Percentiles rank a stretch among this genome's conserved stretches.
phyloP scores from a whole-genome alignment of 2,329 filamentous ascomycete genomes.

The Pseudogymnoascus sp. region DNA sequence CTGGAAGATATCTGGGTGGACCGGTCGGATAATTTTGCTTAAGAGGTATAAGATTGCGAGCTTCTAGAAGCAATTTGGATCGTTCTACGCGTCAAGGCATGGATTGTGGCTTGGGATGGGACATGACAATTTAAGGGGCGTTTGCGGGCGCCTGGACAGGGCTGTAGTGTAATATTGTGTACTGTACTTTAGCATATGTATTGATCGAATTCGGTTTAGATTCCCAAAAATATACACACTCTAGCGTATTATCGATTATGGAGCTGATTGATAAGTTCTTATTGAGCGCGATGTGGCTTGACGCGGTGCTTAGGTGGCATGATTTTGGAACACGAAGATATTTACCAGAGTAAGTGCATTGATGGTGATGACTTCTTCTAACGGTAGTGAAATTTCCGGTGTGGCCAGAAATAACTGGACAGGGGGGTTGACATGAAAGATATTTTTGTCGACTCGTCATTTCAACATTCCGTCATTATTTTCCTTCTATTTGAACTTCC shows the following conservation, averaged over 20 bases:
- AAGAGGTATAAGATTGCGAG: slow-evolving; percentile 27
- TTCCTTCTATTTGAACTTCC: not conserved
- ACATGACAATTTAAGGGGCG: slow-evolving; percentile 9
- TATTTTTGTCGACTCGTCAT: slow-evolving; percentile 1
- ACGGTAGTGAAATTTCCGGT: slow-evolving; percentile 5
- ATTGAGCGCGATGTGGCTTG: not conserved
- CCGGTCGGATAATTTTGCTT: slow-evolving; percentile 86
- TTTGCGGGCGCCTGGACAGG: slow-evolving; percentile 5
- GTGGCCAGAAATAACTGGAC: not conserved
- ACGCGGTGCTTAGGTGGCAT: not conserved
- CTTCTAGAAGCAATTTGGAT: slow-evolving; percentile 2
- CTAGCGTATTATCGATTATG: slow-evolving; percentile 1
- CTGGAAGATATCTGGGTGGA: slow-evolving; percentile 96
- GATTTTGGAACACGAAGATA: not conserved
- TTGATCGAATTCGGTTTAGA: slow-evolving; percentile 6
- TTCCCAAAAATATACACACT: slow-evolving; percentile 3
- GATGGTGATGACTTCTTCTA: not conserved
- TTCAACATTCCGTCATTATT: not conserved
- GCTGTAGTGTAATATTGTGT: slow-evolving; percentile 10
- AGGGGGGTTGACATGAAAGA: not conserved
- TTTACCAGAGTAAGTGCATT: not conserved
- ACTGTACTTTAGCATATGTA: slow-evolving; percentile 12
- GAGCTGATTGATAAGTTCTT: not conserved
- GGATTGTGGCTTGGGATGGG: slow-evolving; percentile 8
- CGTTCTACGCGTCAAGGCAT: slow-evolving; percentile 7